phyloP scores from a whole-genome alignment of 2,329 filamentous ascomycete genomes.

The Alternaria gansuensis region DNA sequence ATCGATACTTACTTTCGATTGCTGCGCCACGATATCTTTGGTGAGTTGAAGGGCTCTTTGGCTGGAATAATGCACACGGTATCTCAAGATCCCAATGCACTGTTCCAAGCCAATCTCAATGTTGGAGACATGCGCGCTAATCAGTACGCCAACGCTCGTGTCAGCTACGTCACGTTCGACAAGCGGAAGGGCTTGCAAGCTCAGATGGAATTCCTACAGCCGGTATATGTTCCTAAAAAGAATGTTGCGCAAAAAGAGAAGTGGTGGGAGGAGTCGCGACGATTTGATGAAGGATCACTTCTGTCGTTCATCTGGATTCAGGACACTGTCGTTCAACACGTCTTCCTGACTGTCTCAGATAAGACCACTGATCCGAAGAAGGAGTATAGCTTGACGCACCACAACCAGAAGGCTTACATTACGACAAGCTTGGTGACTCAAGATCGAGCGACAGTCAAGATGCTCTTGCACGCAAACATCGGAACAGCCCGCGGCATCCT shows the following conservation, averaged over 20 bases:
- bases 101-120: slow-evolving; percentile 20
- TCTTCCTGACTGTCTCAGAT: slow-evolving; percentile 38
- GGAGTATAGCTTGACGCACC: slow-evolving; percentile 20
- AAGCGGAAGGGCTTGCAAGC: slow-evolving; percentile 30
- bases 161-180: slow-evolving; percentile 32
- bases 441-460: slow-evolving; percentile 24
- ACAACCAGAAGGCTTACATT: slow-evolving; percentile 21
- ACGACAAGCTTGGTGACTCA: slow-evolving; percentile 29
- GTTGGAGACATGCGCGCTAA: slow-evolving; percentile 35
- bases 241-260: slow-evolving; percentile 17
- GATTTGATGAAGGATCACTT: slow-evolving; percentile 37
- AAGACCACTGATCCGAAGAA: slow-evolving; percentile 21
- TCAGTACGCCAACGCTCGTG: slow-evolving; percentile 30
- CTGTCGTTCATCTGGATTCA: slow-evolving; percentile 39
- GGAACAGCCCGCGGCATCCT: slow-evolving; percentile 27
- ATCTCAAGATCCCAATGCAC: slow-evolving; percentile 5
- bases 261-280: slow-evolving; percentile 46
- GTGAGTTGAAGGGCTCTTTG: slow-evolving; percentile 41
- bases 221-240: slow-evolving; percentile 22
- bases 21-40: slow-evolving; percentile 46
- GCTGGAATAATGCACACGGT: slow-evolving; percentile 29
- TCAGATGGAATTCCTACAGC: slow-evolving; percentile 38
- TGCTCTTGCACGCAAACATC: slow-evolving; percentile 25
- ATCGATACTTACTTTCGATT: slow-evolving; percentile 50
- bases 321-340: slow-evolving; percentile 27